A percentile compares a stretch with the other conserved stretches of the same genome.
phyloP scores from a whole-genome alignment of 2,329 filamentous ascomycete genomes.

The Basipetospora sp. region DNA sequence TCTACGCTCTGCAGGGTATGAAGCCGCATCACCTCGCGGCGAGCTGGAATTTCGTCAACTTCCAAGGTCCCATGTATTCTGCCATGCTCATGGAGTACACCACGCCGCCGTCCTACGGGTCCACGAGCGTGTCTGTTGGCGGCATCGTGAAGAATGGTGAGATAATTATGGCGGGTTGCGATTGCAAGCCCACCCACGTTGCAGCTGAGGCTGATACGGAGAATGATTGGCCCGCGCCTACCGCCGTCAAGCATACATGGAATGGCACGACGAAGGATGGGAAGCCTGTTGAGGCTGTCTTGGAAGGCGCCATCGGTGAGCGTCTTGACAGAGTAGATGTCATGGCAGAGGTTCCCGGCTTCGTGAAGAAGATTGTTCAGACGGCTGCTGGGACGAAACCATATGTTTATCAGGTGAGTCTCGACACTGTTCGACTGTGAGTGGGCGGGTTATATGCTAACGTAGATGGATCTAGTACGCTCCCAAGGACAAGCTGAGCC shows the following conservation, averaged over 20 bases:
- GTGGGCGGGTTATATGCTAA: constrained; percentile 11
- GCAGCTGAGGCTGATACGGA: constrained; percentile 56
- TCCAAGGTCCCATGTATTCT: constrained; percentile 75
- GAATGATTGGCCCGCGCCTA: constrained; percentile 82
- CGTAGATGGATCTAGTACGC: constrained; percentile 42
- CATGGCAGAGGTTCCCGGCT: constrained; percentile 89
- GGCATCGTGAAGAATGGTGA: constrained; percentile 69
- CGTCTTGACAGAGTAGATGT: constrained; percentile 71
- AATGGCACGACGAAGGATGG: constrained; percentile 62
- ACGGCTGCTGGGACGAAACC: constrained; percentile 82
- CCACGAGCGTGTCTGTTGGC: constrained; percentile 69
- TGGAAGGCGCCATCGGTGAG: constrained; percentile 55
- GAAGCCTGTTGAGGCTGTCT: constrained; percentile 51
- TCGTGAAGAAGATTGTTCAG: constrained; percentile 87
- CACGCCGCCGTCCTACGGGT: constrained; percentile 83
- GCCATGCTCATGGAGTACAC: constrained; percentile 92
- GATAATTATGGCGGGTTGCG: constrained; percentile 57
- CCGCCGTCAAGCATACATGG: constrained; percentile 62
- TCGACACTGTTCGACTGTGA: neutral
- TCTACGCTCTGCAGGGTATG: constrained; percentile 88
- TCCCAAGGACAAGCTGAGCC: constrained; percentile 44
- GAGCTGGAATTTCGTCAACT: constrained; percentile 85
- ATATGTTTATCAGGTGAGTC: constrained; percentile 83
- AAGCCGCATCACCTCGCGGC: constrained; percentile 93
- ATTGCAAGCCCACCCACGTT: constrained; percentile 53